Evolutionary conservation across 2,329 filamentous ascomycete genomes (phyloP).

Genomic region (Fulvia fulva): DNA sequence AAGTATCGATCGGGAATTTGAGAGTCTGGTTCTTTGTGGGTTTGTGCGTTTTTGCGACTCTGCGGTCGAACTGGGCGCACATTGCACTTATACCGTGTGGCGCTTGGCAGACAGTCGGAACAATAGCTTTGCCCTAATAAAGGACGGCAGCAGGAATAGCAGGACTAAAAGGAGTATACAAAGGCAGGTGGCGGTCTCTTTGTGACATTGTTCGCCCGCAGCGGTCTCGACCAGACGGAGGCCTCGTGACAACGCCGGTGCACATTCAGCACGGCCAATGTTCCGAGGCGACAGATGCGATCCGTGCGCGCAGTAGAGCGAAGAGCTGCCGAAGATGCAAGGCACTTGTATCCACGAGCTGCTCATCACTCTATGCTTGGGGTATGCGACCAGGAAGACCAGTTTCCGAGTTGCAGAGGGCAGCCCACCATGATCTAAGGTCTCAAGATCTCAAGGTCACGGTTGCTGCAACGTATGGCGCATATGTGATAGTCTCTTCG

Average conservation of each 20-base stretch:
- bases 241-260: neutral
- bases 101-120: neutral
- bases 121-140: neutral
- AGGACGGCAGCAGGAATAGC: neutral
- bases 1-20: neutral
- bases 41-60: neutral
- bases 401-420: no score
- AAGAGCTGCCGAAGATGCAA: no score
- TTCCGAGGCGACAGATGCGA: no score
- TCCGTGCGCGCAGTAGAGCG: no score
- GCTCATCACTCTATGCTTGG: no score
- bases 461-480: no score
- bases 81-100: neutral
- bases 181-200: neutral
- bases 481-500: neutral
- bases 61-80: neutral
- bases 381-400: no score
- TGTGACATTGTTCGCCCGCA: neutral
- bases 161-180: neutral
- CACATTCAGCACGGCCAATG: no score
- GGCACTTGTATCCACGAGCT: no score
- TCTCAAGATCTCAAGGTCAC: no score
- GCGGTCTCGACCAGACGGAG: neutral
- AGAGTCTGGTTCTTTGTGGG: neutral
- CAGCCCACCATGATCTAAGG: no score